phyloP scores from a whole-genome alignment of 352 stramenopile genomes.

The Phytophthora palmivora region DNA sequence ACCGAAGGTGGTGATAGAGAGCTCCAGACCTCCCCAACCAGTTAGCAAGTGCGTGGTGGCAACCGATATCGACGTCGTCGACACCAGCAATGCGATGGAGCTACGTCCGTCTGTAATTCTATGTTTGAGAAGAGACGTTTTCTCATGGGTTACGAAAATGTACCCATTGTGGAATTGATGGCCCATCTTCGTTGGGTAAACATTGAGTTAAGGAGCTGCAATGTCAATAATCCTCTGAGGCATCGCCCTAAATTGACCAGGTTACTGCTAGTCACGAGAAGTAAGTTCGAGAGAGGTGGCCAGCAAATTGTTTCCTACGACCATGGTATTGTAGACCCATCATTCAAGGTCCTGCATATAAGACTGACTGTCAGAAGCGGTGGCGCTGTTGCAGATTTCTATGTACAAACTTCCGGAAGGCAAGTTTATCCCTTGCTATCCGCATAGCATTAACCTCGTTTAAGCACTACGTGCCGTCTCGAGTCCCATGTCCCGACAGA shows the following conservation, averaged over 20 bases:
- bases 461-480: conserved; percentile 41
- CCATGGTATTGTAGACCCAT: no score
- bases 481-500: conserved; percentile 73
- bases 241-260: no score
- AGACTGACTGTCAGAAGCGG: no score
- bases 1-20: conserved; percentile 9
- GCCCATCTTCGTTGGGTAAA: neutral
- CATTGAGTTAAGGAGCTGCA: neutral
- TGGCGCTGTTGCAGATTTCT: no score
- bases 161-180: conserved; percentile 9
- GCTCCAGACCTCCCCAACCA: conserved; percentile 2
- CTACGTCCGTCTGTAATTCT: neutral
- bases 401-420: no score
- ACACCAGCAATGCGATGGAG: conserved; percentile 13
- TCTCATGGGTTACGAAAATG: conserved; percentile 12
- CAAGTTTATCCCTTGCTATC: no score
- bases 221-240: no score
- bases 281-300: no score
- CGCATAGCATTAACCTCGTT: neutral
- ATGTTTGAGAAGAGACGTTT: conserved; percentile 12
- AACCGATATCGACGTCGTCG: conserved; percentile 17
- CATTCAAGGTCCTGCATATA: no score
- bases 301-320: no score
- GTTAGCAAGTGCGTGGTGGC: conserved; percentile 15
- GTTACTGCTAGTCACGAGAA: no score